Conservation (phyloP, 352 stramenopile species). For the Peronospora belbahrii region DNA sequence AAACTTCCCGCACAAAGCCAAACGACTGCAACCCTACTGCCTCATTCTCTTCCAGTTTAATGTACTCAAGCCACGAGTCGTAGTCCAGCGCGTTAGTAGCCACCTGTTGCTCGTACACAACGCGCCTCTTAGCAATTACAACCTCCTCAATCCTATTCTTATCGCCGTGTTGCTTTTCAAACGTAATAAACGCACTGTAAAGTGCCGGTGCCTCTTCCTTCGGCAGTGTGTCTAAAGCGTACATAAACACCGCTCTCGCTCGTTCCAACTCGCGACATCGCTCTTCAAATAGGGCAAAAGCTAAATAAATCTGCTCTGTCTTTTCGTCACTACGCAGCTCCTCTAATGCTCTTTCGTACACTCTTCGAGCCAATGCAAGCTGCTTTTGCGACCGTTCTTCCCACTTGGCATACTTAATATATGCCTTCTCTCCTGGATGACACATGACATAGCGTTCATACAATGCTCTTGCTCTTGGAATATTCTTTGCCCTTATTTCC, state of each 20-base stretch:
- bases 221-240: conserved; percentile 68
- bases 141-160: conserved; percentile 94
- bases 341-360: conserved; percentile 94
- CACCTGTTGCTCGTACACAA: conserved; percentile 92
- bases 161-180: conserved; percentile 98
- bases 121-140: conserved; percentile 91
- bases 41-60: conserved; percentile 94
- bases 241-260: conserved; percentile 86
- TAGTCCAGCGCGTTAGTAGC: conserved; percentile 91
- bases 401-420: conserved; percentile 98
- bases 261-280: conserved; percentile 90
- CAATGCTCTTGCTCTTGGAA: conserved; percentile 81
- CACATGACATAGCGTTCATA: conserved; percentile 92
- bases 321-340: conserved; percentile 84
- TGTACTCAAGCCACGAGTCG: conserved; percentile 98
- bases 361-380: conserved; percentile 83
- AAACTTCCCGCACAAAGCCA: conserved; percentile 88
- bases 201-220: conserved; percentile 89
- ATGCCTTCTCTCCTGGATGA: conserved; percentile 87
- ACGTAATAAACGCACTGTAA: conserved; percentile 94
- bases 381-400: conserved; percentile 93
- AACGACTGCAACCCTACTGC: conserved; percentile 46
- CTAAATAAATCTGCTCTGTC: conserved; percentile 85
- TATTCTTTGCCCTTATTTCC: conserved; percentile 89
- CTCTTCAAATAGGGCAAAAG: conserved; percentile 97